These are phyloP conservation scores for Ceratocystis variospora DNA, from an alignment of 2,329 filamentous ascomycete genomes.

Conservation along the genomic window DNA sequence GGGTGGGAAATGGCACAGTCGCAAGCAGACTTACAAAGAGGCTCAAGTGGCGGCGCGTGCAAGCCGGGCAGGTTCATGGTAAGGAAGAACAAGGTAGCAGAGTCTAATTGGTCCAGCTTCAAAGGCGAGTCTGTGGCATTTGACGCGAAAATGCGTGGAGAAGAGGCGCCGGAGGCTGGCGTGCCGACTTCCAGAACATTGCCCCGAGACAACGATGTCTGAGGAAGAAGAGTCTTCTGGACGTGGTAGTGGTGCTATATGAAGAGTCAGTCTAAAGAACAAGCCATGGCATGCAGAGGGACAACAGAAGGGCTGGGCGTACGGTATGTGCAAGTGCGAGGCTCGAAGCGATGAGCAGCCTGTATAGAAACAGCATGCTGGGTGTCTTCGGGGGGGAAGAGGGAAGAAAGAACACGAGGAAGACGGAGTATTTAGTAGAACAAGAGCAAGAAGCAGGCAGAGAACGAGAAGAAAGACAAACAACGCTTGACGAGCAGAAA, in stretches of 20 bases:
- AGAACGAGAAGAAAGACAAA: slow-evolving; percentile 5
- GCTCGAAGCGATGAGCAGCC: neutral
- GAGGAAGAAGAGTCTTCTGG: neutral
- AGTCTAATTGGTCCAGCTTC: neutral
- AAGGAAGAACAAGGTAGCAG: neutral
- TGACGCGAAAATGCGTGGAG: neutral
- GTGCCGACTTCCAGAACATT: slow-evolving; percentile 2
- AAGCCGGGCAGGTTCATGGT: neutral
- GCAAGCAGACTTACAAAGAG: neutral
- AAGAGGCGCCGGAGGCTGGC: neutral
- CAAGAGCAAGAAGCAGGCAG: slow-evolving; percentile 7
- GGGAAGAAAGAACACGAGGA: neutral
- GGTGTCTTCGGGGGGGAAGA: neutral
- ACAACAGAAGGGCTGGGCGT: neutral
- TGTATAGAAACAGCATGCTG: neutral
- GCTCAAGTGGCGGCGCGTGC: neutral
- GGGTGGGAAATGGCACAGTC: neutral
- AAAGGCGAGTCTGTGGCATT: neutral
- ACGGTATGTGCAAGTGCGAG: slow-evolving; percentile 10
- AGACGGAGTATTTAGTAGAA: neutral
- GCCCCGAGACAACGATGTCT: neutral
- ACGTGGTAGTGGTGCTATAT: neutral
- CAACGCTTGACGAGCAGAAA: neutral
- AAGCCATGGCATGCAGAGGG: neutral
- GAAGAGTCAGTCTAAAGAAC: neutral